Evolutionary conservation across 345 rosid species (phyloP), one percentile per base, ranked within the genome.

Genomic region (Gossypium anomalum): DNA sequence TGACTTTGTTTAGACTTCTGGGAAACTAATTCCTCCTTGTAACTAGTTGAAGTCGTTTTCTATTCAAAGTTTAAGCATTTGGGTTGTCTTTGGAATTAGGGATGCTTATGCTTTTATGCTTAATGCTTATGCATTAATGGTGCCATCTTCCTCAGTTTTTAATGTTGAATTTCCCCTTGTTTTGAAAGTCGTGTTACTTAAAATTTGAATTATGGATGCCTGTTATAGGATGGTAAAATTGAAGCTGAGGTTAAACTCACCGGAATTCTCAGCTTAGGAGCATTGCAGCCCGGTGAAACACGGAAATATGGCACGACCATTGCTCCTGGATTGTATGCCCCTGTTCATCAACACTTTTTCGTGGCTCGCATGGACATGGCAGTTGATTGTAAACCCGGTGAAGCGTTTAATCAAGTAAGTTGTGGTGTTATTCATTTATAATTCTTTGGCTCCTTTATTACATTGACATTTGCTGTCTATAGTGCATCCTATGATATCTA

Each of bases 301-400:
- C 79, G 91, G 57, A 90, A 87, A 78, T 90, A 90, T 75, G 93
- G 93, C 20, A 90, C 93, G 43, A 86, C 84, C 53, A 88, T 88
- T 56, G 93, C 93, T 53, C 91, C 95, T 17, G 93, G 95, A 20
- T 78, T 90, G 29, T 87, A 90, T 71, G 93, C 93, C 51, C 90
- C 90, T 11, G 91, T 90, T 53, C 93, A 90, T 81, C 95, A 90
- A 78, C 95, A 90, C 80, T 89, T 90, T 69, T 90, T 89, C 76
- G 93, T 90, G 27, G 87, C 93, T 78, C 90, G 90, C 52, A 84
- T 87, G 93, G 86, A 90, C 85, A 87, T 88, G 91, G 90, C 89
- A 2, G 91, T 90, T 67, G 92, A 90, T 73, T 90, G 93, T 81
- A 87, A 78, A 72, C 88, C 91, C 16, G 93, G 91, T 43, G 95